Evolutionary conservation across 2,329 filamentous ascomycete genomes (phyloP).

Genomic region (Verticillium dahliae): DNA sequence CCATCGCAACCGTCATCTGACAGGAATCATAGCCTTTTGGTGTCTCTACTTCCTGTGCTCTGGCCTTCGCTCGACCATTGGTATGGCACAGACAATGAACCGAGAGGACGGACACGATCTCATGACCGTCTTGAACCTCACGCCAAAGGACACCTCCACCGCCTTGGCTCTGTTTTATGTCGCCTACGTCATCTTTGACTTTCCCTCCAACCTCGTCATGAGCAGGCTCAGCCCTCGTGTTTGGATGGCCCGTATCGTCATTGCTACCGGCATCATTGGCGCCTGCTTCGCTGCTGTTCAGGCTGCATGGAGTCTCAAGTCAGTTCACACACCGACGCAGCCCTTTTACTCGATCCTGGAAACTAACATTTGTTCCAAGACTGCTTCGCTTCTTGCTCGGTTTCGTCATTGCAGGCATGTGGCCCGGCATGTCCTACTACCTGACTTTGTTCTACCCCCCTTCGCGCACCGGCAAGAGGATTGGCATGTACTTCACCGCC

Average conservation of each 20-base stretch:
- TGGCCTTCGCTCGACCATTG: slow-evolving; percentile 85
- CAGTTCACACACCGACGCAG: slow-evolving; percentile 17
- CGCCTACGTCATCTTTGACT: slow-evolving; percentile 83
- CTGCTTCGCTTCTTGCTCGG: slow-evolving; percentile 80
- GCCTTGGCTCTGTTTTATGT: slow-evolving; percentile 87
- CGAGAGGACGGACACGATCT: slow-evolving; percentile 63
- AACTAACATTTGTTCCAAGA: slow-evolving; percentile 21
- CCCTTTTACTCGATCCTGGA: background rate
- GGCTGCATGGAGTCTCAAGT: slow-evolving; percentile 80
- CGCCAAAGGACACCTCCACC: slow-evolving; percentile 71
- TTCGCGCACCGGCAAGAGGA: slow-evolving; percentile 77
- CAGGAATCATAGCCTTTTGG: slow-evolving; percentile 62
- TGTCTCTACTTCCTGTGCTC: slow-evolving; percentile 86
- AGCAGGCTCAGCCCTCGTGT: slow-evolving; percentile 74
- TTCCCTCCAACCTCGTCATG: slow-evolving; percentile 86
- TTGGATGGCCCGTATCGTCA: slow-evolving; percentile 89
- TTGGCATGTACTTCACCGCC: slow-evolving; percentile 85
- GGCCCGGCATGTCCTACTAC: slow-evolving; percentile 93
- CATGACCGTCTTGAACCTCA: slow-evolving; percentile 61
- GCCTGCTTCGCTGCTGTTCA: slow-evolving; percentile 77
- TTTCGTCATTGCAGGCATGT: slow-evolving; percentile 86
- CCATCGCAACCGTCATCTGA: background rate
- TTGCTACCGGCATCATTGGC: slow-evolving; percentile 79
- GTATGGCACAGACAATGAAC: slow-evolving; percentile 95
- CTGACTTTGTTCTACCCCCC: slow-evolving; percentile 88